phyloP scores from a whole-genome alignment of 352 stramenopile genomes.

The Phytophthora pistaciae region DNA sequence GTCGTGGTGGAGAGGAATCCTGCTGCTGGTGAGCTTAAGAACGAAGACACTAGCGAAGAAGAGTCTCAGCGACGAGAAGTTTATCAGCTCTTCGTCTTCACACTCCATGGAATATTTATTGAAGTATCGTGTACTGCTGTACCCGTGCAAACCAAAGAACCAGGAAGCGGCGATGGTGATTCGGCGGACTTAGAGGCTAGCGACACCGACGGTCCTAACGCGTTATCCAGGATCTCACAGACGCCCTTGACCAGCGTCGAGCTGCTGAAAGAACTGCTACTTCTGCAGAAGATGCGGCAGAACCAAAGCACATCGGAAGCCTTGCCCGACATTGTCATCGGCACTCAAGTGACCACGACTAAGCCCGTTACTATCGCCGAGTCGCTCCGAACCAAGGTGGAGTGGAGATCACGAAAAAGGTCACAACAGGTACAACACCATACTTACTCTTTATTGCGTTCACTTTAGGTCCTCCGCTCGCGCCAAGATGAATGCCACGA shows the following conservation, averaged over 20 bases:
- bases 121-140: conserved; percentile 18
- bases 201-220: conserved; percentile 8
- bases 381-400: conserved; percentile 57
- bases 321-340: conserved; percentile 46
- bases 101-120: conserved; percentile 25
- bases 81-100: conserved; percentile 32
- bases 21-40: neutral
- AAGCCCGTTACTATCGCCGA: conserved; percentile 45
- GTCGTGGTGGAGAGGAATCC: conserved; percentile 34
- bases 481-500: conserved; percentile 42
- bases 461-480: conserved; percentile 43
- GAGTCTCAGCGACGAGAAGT: neutral
- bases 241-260: conserved; percentile 7
- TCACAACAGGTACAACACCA: neutral
- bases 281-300: conserved; percentile 51
- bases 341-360: conserved; percentile 36
- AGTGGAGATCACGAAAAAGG: neutral
- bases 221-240: neutral
- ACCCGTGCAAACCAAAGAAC: neutral
- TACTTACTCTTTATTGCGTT: neutral
- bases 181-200: neutral
- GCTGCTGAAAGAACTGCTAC: conserved; percentile 50
- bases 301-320: conserved; percentile 19
- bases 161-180: neutral
- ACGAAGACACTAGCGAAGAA: neutral